Conservation (phyloP, 371 early-diverging fungal genomes). For the Apophysomyces sp. region DNA sequence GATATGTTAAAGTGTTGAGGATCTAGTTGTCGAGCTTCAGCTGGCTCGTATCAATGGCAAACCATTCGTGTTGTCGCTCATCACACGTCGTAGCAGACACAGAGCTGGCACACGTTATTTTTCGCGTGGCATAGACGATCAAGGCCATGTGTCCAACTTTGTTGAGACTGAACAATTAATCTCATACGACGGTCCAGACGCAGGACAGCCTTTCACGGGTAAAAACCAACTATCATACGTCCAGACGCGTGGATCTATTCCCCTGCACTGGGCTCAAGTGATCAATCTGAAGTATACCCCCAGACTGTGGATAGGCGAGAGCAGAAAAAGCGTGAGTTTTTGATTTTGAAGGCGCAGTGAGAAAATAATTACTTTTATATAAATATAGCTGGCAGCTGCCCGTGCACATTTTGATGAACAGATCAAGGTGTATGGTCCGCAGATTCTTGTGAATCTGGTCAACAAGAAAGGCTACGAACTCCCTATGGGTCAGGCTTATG, state of each 20-base stretch:
- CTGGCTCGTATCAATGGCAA: constrained; percentile 57
- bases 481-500: constrained; percentile 81
- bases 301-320: constrained; percentile 69
- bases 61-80: constrained; percentile 72
- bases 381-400: constrained; percentile 43
- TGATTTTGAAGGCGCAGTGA: too few relatives aligned
- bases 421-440: constrained; percentile 71
- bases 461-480: constrained; percentile 90
- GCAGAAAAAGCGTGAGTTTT: constrained; percentile 62
- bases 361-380: not conserved
- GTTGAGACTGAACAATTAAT: constrained; percentile 98
- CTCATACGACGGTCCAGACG: constrained; percentile 42
- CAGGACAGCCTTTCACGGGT: constrained; percentile 19
- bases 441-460: constrained; percentile 86
- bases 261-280: constrained; percentile 95
- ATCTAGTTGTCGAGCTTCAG: constrained; percentile 55
- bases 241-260: constrained; percentile 98
- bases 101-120: constrained; percentile 91
- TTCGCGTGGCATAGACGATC: constrained; percentile 90
- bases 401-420: constrained; percentile 76
- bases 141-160: constrained; percentile 96
- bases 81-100: constrained; percentile 80
- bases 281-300: constrained; percentile 94
- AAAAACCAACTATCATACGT: constrained; percentile 68
- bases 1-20: not conserved